These are phyloP conservation scores for Aspergillus chevalieri DNA, from an alignment of 2,329 filamentous ascomycete genomes.

Conservation along the genomic window DNA sequence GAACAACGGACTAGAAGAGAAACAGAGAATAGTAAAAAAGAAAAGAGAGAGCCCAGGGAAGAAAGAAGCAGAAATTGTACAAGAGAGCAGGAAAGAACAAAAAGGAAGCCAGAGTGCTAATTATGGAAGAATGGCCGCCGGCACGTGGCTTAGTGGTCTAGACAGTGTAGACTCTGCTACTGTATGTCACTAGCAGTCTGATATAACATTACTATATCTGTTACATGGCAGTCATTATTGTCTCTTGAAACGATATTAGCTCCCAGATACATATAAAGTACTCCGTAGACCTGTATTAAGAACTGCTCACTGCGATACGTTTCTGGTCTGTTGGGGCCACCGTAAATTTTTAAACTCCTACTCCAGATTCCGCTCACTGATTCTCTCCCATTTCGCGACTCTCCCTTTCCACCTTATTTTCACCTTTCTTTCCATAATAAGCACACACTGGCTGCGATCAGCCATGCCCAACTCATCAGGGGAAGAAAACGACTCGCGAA, in stretches of 20 bases:
- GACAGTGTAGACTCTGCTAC: not conserved
- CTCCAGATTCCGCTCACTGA: not conserved
- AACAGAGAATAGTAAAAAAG: no score
- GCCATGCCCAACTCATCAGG: slow-evolving; percentile 22
- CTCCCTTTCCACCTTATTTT: not conserved
- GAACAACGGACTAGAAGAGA: no score
- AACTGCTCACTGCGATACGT: not conserved
- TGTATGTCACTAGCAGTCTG: no score
- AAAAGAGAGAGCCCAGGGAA: no score
- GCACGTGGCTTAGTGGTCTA: not conserved
- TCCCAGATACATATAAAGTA: not conserved
- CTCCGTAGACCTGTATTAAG: no score
- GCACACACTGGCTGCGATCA: not conserved
- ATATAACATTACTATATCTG: no score
- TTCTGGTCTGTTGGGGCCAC: slow-evolving; percentile 8
- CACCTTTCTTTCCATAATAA: not conserved
- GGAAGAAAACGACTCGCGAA: slow-evolving; percentile 42
- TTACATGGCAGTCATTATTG: no score
- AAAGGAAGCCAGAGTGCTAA: not conserved
- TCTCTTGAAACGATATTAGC: no score
- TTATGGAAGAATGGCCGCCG: not conserved
- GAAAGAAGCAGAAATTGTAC: not conserved
- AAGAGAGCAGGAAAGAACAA: no score
- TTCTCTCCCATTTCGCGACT: not conserved
- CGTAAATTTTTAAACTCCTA: slow-evolving; percentile 20